Base-by-base conservation (phyloP, 495 filamentous ascomycete genomes). In the Hyaloscypha finlandica region DNA sequence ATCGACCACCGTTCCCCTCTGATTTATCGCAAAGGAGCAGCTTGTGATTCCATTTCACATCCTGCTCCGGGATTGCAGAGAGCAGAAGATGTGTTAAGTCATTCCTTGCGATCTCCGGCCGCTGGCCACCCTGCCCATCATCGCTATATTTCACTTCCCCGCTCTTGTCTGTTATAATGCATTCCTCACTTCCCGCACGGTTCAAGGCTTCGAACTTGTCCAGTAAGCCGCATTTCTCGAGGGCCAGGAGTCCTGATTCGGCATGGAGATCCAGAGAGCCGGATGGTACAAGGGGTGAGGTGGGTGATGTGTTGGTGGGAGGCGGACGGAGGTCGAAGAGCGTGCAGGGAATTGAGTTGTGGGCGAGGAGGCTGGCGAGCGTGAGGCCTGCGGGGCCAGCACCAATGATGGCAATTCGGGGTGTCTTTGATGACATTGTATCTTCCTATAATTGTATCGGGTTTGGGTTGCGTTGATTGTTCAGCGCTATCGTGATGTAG, bases 231-330 rank as follows among this genome's bases (percentile, higher is more conserved):
- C 81, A 82, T n/a, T 77, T 75, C 54, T 81, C 74, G 55, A 89
- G 67, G 22, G 85, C 85, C 5, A 74, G 68, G 16, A 84, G 78
- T 14, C 86, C 86, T 25, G 80, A 81, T 1, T 73, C 71, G 5
- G 68, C 69, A 66, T 88, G 85, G 16, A 89, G 74, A 63, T 88
- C 86, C 11, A 88, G 78, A 0, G 78, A 83, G 54, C 85, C 85
- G 35, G 84, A 85, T 3, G 62, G 57, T 8, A 52, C 12, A 12
- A 51, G 32, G 2, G 57, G 58, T 8, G 55, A 62, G 4, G 68
- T 53, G 35, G 6, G 3, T 2, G 35, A 20, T 14, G 42, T 1
- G 6, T 39, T 12, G 25, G 54, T 14, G 81, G 80, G 31, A 75
- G 74, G 51, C 74, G 77, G 35, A 74, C 76, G 64, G 73, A 74